These are phyloP conservation scores for Hemisphaericaspora xylofermentans DNA, from an alignment of 1,139 yeast genomes.

Conservation along the genomic window DNA sequence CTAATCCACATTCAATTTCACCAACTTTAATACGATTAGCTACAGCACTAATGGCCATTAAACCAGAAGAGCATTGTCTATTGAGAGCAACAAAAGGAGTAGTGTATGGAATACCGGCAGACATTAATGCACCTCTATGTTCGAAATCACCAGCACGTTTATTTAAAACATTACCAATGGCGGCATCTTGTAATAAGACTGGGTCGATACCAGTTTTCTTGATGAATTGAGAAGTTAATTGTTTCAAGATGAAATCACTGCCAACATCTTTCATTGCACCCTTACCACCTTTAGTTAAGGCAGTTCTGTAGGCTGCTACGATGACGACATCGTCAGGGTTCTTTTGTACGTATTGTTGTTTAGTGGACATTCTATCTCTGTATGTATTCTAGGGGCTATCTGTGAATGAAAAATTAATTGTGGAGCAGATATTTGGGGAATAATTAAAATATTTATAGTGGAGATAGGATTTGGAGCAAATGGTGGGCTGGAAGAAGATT, in stretches of 20 bases:
- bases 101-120: slow-evolving; percentile 34
- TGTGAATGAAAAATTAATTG: no score
- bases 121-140: slow-evolving; percentile 64
- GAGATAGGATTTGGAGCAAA: no score
- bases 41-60: slow-evolving; percentile 35
- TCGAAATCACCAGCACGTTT: slow-evolving; percentile 85
- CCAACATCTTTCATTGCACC: slow-evolving; percentile 37
- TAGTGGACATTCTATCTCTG: slow-evolving; percentile 7
- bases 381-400: background rate
- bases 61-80: slow-evolving; percentile 44
- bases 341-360: slow-evolving; percentile 14
- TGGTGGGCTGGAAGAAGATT: no score
- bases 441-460: no score
- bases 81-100: slow-evolving; percentile 39
- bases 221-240: slow-evolving; percentile 29
- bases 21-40: slow-evolving; percentile 34
- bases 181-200: slow-evolving; percentile 62
- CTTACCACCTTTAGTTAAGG: slow-evolving; percentile 35
- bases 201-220: slow-evolving; percentile 27
- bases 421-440: no score
- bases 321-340: slow-evolving; percentile 26
- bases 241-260: slow-evolving; percentile 35
- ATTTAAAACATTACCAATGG: slow-evolving; percentile 80
- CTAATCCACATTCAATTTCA: slow-evolving; percentile 34
- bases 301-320: slow-evolving; percentile 37